Conservation (phyloP, 2,329 filamentous ascomycete species). For the Verticillium albo-atrum region DNA sequence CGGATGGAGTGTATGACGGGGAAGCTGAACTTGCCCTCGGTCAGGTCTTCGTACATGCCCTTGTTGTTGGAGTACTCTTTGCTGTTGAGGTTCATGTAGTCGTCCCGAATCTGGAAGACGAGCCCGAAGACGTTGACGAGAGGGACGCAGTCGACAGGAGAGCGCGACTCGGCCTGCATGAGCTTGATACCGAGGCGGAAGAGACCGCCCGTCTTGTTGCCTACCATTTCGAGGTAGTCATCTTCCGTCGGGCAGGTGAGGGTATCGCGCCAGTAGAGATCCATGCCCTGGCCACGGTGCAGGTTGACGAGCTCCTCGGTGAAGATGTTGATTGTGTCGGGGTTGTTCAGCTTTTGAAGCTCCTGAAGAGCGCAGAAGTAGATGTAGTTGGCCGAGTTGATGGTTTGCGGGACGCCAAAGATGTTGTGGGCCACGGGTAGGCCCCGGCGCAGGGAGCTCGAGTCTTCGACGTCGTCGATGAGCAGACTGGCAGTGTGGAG, state of each 20-base stretch:
- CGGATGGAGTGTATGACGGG: slow-evolving; percentile 93
- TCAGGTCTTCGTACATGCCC: slow-evolving; percentile 90
- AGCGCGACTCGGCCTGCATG: slow-evolving; percentile 71
- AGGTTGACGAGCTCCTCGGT: slow-evolving; percentile 81
- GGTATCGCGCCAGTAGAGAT: slow-evolving; percentile 84
- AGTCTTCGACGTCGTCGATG: slow-evolving; percentile 86
- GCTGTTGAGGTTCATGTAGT: slow-evolving; percentile 83
- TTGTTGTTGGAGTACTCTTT: slow-evolving; percentile 82
- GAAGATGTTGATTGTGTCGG: slow-evolving; percentile 64
- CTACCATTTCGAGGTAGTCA: slow-evolving; percentile 92
- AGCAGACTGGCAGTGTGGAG: slow-evolving; percentile 80
- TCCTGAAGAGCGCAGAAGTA: slow-evolving; percentile 79
- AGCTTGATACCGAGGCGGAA: slow-evolving; percentile 82
- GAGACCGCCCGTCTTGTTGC: slow-evolving; percentile 84
- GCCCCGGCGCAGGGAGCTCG: slow-evolving; percentile 69
- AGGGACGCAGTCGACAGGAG: slow-evolving; percentile 66
- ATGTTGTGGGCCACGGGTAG: slow-evolving; percentile 80
- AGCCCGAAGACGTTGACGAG: slow-evolving; percentile 82
- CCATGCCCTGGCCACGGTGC: slow-evolving; percentile 85
- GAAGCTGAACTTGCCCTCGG: slow-evolving; percentile 96
- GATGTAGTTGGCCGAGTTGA: slow-evolving; percentile 87
- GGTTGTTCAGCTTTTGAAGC: slow-evolving; percentile 65
- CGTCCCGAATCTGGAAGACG: slow-evolving; percentile 87
- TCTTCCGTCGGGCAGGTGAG: slow-evolving; percentile 80
- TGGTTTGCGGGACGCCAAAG: slow-evolving; percentile 82